Percentiles rank a stretch among this genome's conserved stretches.
These are phyloP conservation scores for Ilex aquifolium DNA, from an alignment of 257 asterid genomes.

Conservation along the genomic window DNA sequence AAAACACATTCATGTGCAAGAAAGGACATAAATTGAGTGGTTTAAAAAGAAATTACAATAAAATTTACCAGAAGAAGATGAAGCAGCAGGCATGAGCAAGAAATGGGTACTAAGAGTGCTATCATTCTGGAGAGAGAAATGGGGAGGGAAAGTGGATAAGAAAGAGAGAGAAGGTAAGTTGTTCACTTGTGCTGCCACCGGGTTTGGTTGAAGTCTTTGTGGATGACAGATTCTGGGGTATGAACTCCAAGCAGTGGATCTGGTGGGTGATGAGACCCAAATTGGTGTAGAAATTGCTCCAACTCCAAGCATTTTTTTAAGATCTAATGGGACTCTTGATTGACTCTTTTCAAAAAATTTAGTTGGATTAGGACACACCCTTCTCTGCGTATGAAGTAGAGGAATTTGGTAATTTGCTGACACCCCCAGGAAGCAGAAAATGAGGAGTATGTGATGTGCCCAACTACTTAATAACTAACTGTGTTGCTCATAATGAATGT, in stretches of 20 bases:
- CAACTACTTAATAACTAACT: too few relatives aligned
- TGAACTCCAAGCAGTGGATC: conserved; percentile 10
- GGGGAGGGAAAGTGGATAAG: conserved; percentile 23
- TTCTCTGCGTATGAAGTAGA: too few relatives aligned
- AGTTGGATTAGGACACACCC: too few relatives aligned
- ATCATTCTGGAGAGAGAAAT: conserved; percentile 15
- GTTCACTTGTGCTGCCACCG: conserved; percentile 9
- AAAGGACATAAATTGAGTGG: not conserved
- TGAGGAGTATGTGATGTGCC: too few relatives aligned
- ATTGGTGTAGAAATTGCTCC: conserved; percentile 28
- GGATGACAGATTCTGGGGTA: conserved; percentile 23
- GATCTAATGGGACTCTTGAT: not conserved
- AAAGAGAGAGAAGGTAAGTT: conserved; percentile 2
- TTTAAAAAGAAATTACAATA: not conserved
- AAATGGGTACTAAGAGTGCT: conserved; percentile 15
- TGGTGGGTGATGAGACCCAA: conserved; percentile 27
- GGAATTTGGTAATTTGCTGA: too few relatives aligned
- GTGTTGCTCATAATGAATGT: too few relatives aligned
- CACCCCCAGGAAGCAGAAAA: too few relatives aligned
- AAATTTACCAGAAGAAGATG: conserved; percentile 50
- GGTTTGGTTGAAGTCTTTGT: conserved; percentile 16
- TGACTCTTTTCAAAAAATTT: too few relatives aligned
- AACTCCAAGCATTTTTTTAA: conserved; percentile 38
- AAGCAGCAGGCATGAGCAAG: conserved; percentile 37
- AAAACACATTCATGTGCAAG: too few relatives aligned